Evolutionary conservation across 176 grass and related monocot species (phyloP), one percentile per base, ranked within the genome.

Genomic region (Carex scoparia): DNA sequence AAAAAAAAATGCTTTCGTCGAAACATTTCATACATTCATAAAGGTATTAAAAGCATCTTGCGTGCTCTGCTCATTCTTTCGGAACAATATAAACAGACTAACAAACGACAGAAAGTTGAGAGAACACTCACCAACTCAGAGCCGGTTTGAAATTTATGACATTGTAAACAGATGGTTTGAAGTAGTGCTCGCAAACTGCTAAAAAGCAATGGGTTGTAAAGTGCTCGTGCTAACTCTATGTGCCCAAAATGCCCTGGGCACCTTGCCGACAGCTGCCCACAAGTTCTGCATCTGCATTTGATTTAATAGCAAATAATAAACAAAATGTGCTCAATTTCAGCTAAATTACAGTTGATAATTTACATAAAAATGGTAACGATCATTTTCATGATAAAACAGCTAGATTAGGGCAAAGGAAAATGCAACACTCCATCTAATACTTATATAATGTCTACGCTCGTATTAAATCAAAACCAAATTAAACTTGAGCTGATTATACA

Each of bases 181-280:
- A 98, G 95, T 79, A 98, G 86, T 72, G 61, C 83, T 87, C 83
- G 86, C 33, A 97, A 77, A 66, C 44, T 90, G 69, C 5, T 65
- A 82, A 98, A 98, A 7, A 98, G 69, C 74, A 98, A 89, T 54
- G 95, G 95, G 72, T 94, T 94, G 84, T 88, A 94, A 80, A 98
- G 51, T n/a, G 63, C 62, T 81, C 86, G 91, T 65, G 88, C 83
- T 73, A 98, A 82, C 77, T 98, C 93, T 67, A 98, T 94, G 76
- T 94, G 93, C 84, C 95, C 95, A 65, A 92, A 98, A 76, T 98
- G 95, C 18, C 95, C 95, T 8, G 95, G 86, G 86, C 95, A 98
- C 54, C 72, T 67, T 84, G 31, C 27, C 23, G 91, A 88, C 54
- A 87, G 51, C 80, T 93, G 95, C 73, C 88, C 91, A 73, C 95